These are phyloP conservation scores for Beauveria caledonica DNA, from an alignment of 2,329 filamentous ascomycete genomes.

Conservation along the genomic window DNA sequence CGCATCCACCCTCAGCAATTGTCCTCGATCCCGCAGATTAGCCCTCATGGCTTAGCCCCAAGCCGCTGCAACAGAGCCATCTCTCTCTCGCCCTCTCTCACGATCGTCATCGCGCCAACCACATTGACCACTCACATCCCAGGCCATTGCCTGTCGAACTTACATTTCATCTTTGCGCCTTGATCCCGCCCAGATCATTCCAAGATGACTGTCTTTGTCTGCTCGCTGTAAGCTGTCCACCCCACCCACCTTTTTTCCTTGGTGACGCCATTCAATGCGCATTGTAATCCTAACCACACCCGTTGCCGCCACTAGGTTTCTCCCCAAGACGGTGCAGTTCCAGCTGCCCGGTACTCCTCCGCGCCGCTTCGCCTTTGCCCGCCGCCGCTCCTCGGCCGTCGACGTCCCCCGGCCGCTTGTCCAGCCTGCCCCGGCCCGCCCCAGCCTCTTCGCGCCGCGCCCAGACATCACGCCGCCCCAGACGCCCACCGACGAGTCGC, in stretches of 20 bases:
- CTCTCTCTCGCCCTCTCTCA: not conserved
- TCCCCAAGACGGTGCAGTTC: conserved; percentile 90
- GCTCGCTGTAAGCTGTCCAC: conserved; percentile 28
- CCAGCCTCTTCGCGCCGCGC: conserved; percentile 44
- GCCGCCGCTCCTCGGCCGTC: conserved; percentile 22
- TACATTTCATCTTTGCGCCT: not conserved
- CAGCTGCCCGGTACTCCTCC: conserved; percentile 51
- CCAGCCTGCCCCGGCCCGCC: conserved; percentile 29
- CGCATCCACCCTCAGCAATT: not conserved
- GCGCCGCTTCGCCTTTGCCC: conserved; percentile 26
- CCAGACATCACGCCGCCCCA: conserved; percentile 46
- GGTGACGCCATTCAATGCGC: not conserved
- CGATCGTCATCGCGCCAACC: not conserved
- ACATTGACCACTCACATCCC: not conserved
- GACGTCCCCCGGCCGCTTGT: conserved; percentile 18
- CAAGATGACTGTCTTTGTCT: conserved; percentile 34
- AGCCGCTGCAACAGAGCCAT: not conserved
- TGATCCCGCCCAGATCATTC: not conserved
- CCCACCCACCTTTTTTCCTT: not conserved
- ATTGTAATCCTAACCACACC: not conserved
- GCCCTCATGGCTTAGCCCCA: conserved; percentile 3
- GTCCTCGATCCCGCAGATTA: not conserved
- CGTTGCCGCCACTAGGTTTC: conserved; percentile 51
- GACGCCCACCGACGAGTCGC: conserved; percentile 42
- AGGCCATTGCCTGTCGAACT: not conserved